phyloP scores from a whole-genome alignment of 352 stramenopile species.

The Globisporangium iwayamae region DNA sequence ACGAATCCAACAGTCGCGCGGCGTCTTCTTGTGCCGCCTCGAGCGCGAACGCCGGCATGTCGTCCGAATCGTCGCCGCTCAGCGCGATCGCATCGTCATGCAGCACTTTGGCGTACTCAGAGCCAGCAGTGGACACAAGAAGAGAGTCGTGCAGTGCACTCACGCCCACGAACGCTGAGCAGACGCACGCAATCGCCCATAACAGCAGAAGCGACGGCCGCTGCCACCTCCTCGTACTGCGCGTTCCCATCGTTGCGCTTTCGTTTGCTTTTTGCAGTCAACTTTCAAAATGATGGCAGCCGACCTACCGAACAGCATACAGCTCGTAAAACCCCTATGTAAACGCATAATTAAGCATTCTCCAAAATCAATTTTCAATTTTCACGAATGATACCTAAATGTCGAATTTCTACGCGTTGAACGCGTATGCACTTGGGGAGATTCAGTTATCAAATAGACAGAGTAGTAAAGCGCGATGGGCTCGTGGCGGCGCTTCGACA shows the following conservation, averaged over 20 bases:
- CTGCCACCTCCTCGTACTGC: neutral
- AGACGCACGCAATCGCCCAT: neutral
- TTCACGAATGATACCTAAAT: neutral
- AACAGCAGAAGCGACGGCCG: neutral
- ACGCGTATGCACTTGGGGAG: slow-evolving; percentile 11
- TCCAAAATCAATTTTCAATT: no score
- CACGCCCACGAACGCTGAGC: neutral
- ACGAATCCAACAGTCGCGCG: slow-evolving; percentile 11
- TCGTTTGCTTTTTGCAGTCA: neutral
- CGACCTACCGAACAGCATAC: no score
- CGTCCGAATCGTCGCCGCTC: neutral
- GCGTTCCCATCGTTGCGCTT: neutral
- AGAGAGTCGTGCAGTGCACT: neutral
- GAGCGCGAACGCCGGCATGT: slow-evolving; percentile 8
- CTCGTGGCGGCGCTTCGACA: slow-evolving; percentile 81
- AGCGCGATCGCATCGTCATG: neutral
- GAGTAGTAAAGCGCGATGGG: slow-evolving; percentile 24
- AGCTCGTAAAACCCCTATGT: no score
- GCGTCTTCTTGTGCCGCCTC: slow-evolving; percentile 14
- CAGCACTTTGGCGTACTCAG: neutral
- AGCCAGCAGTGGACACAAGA: neutral
- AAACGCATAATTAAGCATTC: no score
- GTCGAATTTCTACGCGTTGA: slow-evolving; percentile 17
- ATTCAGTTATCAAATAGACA: slow-evolving; percentile 7
- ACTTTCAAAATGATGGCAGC: slow-evolving; percentile 3